These are phyloP conservation scores for Fusarium sp. DNA, from an alignment of 2,329 filamentous ascomycete genomes.

Conservation along the genomic window DNA sequence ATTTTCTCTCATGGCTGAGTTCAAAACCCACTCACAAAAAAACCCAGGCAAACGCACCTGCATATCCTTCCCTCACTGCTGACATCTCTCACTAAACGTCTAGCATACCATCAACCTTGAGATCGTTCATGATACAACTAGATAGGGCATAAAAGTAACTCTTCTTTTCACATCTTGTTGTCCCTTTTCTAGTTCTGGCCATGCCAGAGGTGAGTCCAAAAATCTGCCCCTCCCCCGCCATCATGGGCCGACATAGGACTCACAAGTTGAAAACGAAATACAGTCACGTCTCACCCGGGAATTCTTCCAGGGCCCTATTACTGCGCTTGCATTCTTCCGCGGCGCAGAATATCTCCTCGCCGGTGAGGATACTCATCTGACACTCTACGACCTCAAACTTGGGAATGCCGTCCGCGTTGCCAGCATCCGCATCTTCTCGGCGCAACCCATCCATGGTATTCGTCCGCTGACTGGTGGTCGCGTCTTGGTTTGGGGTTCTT, in stretches of 20 bases:
- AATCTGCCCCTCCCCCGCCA: conserved; percentile 42
- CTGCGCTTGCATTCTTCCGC: conserved; percentile 63
- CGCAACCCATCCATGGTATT: conserved; percentile 79
- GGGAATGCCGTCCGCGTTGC: conserved; percentile 49
- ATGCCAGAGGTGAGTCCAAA: conserved; percentile 33
- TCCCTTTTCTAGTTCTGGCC: background rate
- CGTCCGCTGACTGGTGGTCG: conserved; percentile 50
- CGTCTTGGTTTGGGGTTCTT: conserved; percentile 75
- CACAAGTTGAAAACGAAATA: background rate
- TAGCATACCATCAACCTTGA: background rate
- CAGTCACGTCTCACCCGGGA: conserved; percentile 44
- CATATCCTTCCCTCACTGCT: background rate
- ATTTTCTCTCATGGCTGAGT: conserved; percentile 37
- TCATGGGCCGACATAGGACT: conserved; percentile 15
- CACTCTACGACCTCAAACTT: conserved; percentile 57
- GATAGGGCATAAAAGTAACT: background rate
- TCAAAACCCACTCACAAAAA: conserved; percentile 38
- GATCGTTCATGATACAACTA: background rate
- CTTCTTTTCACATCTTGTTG: background rate
- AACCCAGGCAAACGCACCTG: conserved; percentile 12
- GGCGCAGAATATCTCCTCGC: conserved; percentile 57
- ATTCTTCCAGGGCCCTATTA: conserved; percentile 63
- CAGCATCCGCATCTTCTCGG: conserved; percentile 63
- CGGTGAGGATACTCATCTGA: conserved; percentile 67
- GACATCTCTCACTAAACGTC: background rate